Base-by-base conservation (phyloP, 2,329 filamentous ascomycete species). In the Colletotrichum higginsianum region DNA sequence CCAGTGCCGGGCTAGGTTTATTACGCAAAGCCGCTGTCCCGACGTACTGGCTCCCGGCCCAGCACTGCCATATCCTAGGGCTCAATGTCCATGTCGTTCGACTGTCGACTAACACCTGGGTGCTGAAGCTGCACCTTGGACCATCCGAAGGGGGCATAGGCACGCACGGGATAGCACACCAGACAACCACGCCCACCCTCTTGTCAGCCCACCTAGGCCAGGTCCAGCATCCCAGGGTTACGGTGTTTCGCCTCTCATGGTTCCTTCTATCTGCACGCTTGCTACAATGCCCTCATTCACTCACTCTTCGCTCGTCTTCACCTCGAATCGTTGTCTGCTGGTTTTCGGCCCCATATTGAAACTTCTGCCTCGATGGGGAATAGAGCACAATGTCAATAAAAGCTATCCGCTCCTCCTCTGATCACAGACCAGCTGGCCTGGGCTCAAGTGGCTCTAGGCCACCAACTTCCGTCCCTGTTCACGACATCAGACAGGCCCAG, bases 31-130 rank as follows among this genome's bases (percentile, higher is more conserved):
- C 65, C 58, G 58, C 64, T 38, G 65, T 63, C 65, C 68, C 68
- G 65, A 68, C 68, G 47, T 68, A 68, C 68, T 71, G 68, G 68
- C 68, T 71, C 68, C 65, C 65, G 58, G 68, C 65, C 65, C 68
- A 71, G 49, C 58, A 44, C 46, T 61, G 63, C 42, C 65, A 49
- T 47, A 18, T 49, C 21, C 57, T 71, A 50, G 67, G 67, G 63
- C 50, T 49, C 44, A 67, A 42, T 35, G 42, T 46, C 62, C 50
- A 60, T 53, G 8, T 38, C 35, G 8, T 38, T 53, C 61, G 47
- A 40, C 16, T 38, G 18, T 35, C 9, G 30, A 9, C 30, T 35
- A 35, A 35, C 30, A 35, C 30, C 35, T 38, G 35, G 35, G 8
- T 38, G 35, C 35, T 38, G 35, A 3, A 38, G 35, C 62, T 66